These are phyloP conservation scores for Aegle marmelos DNA, from an alignment of 345 rosid genomes.

Conservation along the genomic window DNA sequence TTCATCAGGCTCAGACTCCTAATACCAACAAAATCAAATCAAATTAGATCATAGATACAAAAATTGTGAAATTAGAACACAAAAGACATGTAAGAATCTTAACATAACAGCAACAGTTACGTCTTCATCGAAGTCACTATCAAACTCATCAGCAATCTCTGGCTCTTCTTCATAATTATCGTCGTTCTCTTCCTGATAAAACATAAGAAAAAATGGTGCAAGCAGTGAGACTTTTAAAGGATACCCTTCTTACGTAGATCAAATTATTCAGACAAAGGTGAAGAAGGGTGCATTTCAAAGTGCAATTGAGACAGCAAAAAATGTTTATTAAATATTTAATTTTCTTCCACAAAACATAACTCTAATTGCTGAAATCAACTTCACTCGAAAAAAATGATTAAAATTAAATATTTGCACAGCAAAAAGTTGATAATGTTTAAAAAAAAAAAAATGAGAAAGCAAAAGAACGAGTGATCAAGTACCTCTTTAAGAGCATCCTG, in stretches of 20 bases:
- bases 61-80: background rate
- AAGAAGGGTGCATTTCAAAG: background rate
- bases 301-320: background rate
- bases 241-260: background rate
- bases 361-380: background rate
- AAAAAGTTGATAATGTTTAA: background rate
- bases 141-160: constrained; percentile 87
- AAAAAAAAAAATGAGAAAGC: background rate
- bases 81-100: background rate
- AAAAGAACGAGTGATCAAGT: background rate
- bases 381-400: background rate
- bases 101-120: constrained; percentile 29
- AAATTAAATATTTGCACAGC: background rate
- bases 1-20: constrained; percentile 93
- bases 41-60: background rate
- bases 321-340: too few relatives aligned
- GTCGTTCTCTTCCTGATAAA: constrained; percentile 74
- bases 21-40: constrained; percentile 16
- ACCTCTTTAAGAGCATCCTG: constrained; percentile 97
- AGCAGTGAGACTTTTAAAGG: background rate
- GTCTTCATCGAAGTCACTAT: constrained; percentile 90
- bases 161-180: constrained; percentile 72
- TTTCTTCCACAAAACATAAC: background rate
- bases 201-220: background rate
- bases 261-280: background rate